Evolutionary conservation across 1,139 yeast genomes (phyloP).

Genomic region (Meyerozyma smithsonii): DNA sequence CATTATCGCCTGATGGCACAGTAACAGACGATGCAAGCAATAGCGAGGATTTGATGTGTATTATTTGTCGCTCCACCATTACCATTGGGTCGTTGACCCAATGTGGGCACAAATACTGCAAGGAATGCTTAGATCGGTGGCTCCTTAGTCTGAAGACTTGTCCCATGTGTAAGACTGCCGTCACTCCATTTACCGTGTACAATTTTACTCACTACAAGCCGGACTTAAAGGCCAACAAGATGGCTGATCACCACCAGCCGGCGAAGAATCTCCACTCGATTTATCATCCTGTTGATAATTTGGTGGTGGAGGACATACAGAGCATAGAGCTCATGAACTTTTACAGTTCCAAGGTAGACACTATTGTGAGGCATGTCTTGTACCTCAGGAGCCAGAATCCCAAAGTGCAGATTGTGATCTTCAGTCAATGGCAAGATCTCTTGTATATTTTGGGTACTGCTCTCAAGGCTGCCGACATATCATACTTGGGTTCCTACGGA

Average conservation of each 20-base stretch:
- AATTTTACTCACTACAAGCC: constrained; percentile 50
- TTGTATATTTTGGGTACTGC: constrained; percentile 66
- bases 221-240: constrained; percentile 43
- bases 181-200: constrained; percentile 47
- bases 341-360: constrained; percentile 83
- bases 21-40: constrained; percentile 13
- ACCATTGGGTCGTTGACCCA: constrained; percentile 72
- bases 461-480: constrained; percentile 52
- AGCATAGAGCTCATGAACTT: constrained; percentile 38
- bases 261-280: constrained; percentile 34
- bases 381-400: constrained; percentile 59
- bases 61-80: constrained; percentile 70
- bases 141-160: constrained; percentile 49
- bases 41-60: constrained; percentile 51
- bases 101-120: constrained; percentile 90
- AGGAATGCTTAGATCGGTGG: constrained; percentile 76
- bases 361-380: constrained; percentile 67
- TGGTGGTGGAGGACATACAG: constrained; percentile 41
- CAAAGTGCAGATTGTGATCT: constrained; percentile 71
- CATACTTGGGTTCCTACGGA: constrained; percentile 41
- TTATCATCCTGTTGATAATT: constrained; percentile 44
- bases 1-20: constrained; percentile 30
- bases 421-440: constrained; percentile 85
- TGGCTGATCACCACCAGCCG: constrained; percentile 20
- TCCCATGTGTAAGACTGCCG: constrained; percentile 68